These are phyloP conservation scores for Aspergillus sclerotiicarbonarius DNA, from an alignment of 495 filamentous ascomycete species.

Conservation along the genomic window DNA sequence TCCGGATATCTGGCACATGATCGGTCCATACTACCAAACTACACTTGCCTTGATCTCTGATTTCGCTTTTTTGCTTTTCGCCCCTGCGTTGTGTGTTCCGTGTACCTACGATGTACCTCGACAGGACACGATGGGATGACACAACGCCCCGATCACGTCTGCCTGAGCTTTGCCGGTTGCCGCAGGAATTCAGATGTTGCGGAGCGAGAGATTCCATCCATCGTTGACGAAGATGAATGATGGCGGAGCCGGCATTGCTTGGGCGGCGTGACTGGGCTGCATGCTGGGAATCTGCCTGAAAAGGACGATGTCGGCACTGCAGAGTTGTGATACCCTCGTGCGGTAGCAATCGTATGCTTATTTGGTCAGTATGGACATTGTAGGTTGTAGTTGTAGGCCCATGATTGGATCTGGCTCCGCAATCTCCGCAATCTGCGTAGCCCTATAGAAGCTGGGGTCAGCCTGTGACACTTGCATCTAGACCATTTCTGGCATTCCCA, in stretches of 20 bases:
- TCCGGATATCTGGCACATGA: constrained; percentile 79
- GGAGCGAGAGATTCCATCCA: constrained; percentile 5
- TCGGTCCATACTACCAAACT: constrained; percentile 41
- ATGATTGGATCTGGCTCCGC: background rate
- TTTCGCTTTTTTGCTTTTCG: constrained; percentile 17
- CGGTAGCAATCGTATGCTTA: constrained; percentile 15
- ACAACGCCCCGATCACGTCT: constrained; percentile 25
- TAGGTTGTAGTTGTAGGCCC: constrained; percentile 1
- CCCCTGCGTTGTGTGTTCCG: constrained; percentile 22
- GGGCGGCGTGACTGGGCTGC: constrained; percentile 7
- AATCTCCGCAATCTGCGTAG: background rate
- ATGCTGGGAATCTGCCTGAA: background rate
- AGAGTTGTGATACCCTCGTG: background rate
- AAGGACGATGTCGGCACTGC: background rate
- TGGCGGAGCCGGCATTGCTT: constrained; percentile 14
- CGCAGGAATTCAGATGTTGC: constrained; percentile 17
- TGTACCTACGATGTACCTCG: constrained; percentile 14
- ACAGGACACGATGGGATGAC: constrained; percentile 13
- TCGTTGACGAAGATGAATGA: constrained; percentile 19
- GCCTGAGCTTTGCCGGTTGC: constrained; percentile 17
- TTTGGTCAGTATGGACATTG: constrained; percentile 3
- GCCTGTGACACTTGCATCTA: background rate
- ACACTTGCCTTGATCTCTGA: constrained; percentile 38
- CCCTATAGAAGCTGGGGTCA: background rate
- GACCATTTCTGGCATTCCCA: background rate